Conservation (phyloP, 106 monocot species). For the Apostasia shenzhenica region DNA sequence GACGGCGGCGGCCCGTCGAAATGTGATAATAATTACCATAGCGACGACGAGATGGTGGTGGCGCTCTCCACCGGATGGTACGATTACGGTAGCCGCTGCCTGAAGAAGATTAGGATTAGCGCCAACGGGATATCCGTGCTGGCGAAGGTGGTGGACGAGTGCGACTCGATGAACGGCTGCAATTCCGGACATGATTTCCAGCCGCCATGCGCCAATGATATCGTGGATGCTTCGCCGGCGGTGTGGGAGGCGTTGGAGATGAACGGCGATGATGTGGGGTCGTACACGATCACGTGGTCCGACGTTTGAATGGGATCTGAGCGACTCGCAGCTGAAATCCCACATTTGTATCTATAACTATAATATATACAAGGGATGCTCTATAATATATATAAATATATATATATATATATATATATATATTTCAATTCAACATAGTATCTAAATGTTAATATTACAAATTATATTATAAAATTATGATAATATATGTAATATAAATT, state of each 20-base stretch:
- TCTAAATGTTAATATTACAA: too few species aligned
- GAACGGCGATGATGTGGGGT: neutral
- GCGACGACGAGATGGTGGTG: conserved; percentile 24
- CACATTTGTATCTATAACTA: too few species aligned
- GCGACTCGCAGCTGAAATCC: too few species aligned
- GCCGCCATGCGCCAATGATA: conserved; percentile 33
- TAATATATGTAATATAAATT: too few species aligned
- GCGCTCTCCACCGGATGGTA: conserved; percentile 33
- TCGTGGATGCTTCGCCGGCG: conserved; percentile 26
- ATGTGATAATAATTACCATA: conserved; percentile 26
- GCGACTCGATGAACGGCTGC: conserved; percentile 35
- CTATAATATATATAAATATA: too few species aligned
- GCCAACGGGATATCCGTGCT: conserved; percentile 26
- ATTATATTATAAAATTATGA: too few species aligned
- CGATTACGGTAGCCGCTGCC: conserved; percentile 24
- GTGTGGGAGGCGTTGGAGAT: conserved; percentile 36
- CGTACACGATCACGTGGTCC: conserved; percentile 17
- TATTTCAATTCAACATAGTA: too few species aligned
- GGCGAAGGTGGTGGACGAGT: conserved; percentile 46
- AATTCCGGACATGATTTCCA: conserved; percentile 18
- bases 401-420: too few species aligned
- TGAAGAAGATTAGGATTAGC: conserved; percentile 12
- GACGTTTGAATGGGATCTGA: conserved; percentile 1
- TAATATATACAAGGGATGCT: too few species aligned
- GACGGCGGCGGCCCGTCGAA: conserved; percentile 31